phyloP scores from a whole-genome alignment of 257 asterid genomes.

The Solanum boliviense region DNA sequence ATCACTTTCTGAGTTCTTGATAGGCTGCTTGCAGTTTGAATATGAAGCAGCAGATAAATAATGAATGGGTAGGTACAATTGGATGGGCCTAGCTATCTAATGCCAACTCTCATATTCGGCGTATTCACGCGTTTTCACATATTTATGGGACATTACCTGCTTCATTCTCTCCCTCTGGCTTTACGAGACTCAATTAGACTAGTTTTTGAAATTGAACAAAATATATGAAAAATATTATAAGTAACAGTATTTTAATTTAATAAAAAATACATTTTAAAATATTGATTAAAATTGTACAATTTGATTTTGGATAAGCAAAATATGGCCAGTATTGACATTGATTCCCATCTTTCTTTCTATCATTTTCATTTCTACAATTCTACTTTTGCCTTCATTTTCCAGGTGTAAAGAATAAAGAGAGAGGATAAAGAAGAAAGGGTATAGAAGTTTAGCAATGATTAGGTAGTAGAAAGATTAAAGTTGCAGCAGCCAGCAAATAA shows the following conservation, averaged over 20 bases:
- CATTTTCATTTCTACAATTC: not conserved
- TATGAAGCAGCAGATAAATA: not conserved
- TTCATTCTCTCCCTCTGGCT: not conserved
- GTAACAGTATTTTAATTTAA: too few species aligned
- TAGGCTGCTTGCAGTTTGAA: not conserved
- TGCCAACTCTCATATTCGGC: constrained; percentile 5
- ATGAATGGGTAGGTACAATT: not conserved
- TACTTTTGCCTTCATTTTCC: not conserved
- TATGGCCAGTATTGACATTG: not conserved
- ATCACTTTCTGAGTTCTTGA: not conserved
- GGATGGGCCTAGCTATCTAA: not conserved
- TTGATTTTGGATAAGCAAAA: not conserved
- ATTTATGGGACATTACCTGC: not conserved
- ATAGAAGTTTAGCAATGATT: not conserved
- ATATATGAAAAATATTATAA: too few species aligned
- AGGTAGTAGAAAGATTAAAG: not conserved
- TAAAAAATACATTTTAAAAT: too few species aligned
- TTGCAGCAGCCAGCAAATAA: not conserved
- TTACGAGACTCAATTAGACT: not conserved
- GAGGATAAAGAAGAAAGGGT: not conserved
- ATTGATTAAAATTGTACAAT: too few species aligned
- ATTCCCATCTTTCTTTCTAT: not conserved
- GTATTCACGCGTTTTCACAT: constrained; percentile 8
- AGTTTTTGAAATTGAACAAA: too few species aligned
- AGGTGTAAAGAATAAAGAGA: not conserved